Conservation (phyloP, 192 early-diverging fungal genomes). For the Linnemannia elongata region DNA sequence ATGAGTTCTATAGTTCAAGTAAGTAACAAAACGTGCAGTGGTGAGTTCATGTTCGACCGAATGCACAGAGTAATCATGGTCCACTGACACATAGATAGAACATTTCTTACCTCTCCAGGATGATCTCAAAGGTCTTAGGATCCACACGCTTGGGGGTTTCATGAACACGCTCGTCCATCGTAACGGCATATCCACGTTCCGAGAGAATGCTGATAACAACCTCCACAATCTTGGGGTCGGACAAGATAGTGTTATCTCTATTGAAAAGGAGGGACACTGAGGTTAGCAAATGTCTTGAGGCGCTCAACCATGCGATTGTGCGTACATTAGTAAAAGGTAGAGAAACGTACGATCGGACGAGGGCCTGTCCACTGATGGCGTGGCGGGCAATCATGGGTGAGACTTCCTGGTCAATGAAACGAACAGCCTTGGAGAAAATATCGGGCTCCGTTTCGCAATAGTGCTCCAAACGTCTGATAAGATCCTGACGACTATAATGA, state of each 20-base stretch:
- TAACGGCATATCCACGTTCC: conserved; percentile 69
- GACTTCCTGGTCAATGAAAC: conserved; percentile 63
- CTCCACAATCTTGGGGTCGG: conserved; percentile 62
- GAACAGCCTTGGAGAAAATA: conserved; percentile 59
- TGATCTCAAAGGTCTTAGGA: conserved; percentile 63
- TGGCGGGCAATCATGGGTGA: conserved; percentile 65
- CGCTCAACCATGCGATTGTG: not conserved
- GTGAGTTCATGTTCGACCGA: not conserved
- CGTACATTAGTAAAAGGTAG: not conserved
- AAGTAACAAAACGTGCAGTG: not conserved
- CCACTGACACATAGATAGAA: not conserved
- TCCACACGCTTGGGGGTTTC: conserved; percentile 65
- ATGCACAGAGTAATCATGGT: not conserved
- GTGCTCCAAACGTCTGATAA: conserved; percentile 68
- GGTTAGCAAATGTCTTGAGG: not conserved
- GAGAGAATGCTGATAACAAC: conserved; percentile 71
- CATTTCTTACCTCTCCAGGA: conserved; percentile 58
- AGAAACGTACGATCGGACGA: conserved; percentile 64
- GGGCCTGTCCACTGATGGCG: conserved; percentile 69
- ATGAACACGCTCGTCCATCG: conserved; percentile 64
- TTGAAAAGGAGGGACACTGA: too few relatives aligned
- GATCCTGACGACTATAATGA: conserved; percentile 58
- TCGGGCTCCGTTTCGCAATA: conserved; percentile 66
- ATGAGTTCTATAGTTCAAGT: conserved; percentile 35
- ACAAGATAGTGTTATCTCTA: conserved; percentile 60